phyloP scores from a whole-genome alignment of 352 stramenopile genomes.

The Phytophthora crassamura region DNA sequence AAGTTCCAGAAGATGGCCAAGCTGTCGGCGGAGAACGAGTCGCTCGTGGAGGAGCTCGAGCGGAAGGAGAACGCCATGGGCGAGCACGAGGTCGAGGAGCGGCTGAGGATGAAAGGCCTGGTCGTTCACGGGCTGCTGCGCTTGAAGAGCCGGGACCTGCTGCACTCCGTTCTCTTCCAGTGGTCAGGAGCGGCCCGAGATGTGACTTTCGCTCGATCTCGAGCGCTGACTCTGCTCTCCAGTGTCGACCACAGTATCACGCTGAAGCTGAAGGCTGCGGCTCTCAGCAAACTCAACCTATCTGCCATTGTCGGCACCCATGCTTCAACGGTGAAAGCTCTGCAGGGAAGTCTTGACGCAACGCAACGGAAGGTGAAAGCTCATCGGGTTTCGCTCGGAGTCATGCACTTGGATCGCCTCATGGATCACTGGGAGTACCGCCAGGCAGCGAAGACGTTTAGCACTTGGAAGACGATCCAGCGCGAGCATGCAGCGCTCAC shows the following conservation, averaged over 20 bases:
- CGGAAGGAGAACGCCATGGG: conserved; percentile 44
- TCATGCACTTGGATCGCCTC: conserved; percentile 31
- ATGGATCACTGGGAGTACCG: conserved; percentile 34
- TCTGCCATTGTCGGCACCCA: conserved; percentile 13
- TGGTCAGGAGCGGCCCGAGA: conserved; percentile 32
- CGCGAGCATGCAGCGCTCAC: conserved; percentile 5
- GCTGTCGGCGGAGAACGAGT: conserved; percentile 65
- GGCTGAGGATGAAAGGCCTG: conserved; percentile 33
- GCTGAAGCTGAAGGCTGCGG: conserved; percentile 34
- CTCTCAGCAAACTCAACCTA: conserved; percentile 31
- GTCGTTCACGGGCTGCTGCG: conserved; percentile 44
- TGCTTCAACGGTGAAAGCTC: conserved; percentile 1
- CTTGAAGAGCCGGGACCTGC: conserved; percentile 35
- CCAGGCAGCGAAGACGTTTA: conserved; percentile 32
- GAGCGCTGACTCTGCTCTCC: conserved; percentile 28
- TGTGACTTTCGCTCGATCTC: conserved; percentile 17
- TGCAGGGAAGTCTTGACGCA: conserved; percentile 22
- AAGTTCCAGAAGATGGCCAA: conserved; percentile 79
- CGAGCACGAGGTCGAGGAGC: conserved; percentile 37
- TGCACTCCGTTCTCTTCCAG: conserved; percentile 34
- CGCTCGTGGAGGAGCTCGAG: conserved; percentile 58
- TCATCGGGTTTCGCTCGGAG: conserved; percentile 18
- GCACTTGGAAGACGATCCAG: conserved; percentile 20
- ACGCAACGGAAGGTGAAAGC: conserved; percentile 12
- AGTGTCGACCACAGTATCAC: conserved; percentile 6